phyloP scores from a whole-genome alignment of 768 basidiomycete genomes.

The Leucosporidium scottii region DNA sequence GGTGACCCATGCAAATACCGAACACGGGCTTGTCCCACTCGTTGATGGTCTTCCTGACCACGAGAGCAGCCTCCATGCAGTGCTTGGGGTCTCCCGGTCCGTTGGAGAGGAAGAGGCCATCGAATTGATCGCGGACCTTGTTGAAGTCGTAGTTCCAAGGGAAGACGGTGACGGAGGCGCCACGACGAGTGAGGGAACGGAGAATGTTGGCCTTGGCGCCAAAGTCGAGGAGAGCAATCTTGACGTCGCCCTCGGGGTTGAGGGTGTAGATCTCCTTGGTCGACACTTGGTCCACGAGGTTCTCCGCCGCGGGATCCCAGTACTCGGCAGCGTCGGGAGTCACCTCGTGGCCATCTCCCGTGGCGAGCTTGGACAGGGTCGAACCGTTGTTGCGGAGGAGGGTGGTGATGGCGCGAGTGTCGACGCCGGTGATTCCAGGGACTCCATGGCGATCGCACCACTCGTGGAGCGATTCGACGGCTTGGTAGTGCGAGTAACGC shows the following conservation, averaged over 20 bases:
- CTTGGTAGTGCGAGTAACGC: constrained; percentile 87
- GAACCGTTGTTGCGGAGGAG: constrained; percentile 94
- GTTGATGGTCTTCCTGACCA: constrained; percentile 67
- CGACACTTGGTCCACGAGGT: constrained; percentile 88
- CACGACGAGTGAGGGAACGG: constrained; percentile 82
- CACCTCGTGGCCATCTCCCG: constrained; percentile 63
- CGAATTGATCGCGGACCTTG: constrained; percentile 75
- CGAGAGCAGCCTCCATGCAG: constrained; percentile 74
- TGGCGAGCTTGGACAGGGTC: constrained; percentile 80
- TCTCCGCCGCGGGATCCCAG: constrained; percentile 87
- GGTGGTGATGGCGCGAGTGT: constrained; percentile 91
- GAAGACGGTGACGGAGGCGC: constrained; percentile 84
- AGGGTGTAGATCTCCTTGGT: constrained; percentile 75
- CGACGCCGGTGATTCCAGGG: constrained; percentile 92
- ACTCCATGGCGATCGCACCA: constrained; percentile 89
- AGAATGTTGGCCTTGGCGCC: constrained; percentile 97
- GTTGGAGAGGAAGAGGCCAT: constrained; percentile 92
- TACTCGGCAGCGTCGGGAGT: constrained; percentile 63
- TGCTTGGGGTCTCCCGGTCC: constrained; percentile 91
- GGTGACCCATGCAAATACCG: constrained; percentile 99
- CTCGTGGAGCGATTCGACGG: constrained; percentile 81
- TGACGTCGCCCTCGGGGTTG: constrained; percentile 78
- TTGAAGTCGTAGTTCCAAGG: constrained; percentile 99
- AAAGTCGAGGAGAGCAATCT: constrained; percentile 93
- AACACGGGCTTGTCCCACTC: constrained; percentile 94